Evolutionary conservation across 176 grass and related monocot species (phyloP), one percentile per base, ranked within the genome.

Genomic region (Cenchrus purpureus): DNA sequence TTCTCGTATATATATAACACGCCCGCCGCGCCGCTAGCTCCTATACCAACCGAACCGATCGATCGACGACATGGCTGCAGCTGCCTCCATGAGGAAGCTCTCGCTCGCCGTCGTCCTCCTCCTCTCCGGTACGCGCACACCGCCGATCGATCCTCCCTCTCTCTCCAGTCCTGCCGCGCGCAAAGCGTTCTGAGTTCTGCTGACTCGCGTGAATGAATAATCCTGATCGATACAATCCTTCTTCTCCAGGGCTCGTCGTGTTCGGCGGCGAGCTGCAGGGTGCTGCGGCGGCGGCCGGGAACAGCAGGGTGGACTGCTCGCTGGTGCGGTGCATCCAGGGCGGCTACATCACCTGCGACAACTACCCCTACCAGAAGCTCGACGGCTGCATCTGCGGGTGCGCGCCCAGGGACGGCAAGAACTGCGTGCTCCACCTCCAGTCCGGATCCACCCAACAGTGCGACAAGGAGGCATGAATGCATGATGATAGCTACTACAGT

Each of bases 261-360:
- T 13, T 77, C 22, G 64, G 88, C 22, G 64, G 88, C 32, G 78
- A 71, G 54, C 51, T 34, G 0, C 8, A 9, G 0, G 45, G 45
- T 11, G 83, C 19, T 8, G 71, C 19, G 16, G 78, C 64, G 25
- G 25, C 45, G 9, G 3, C 5, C 44, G 54, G 63, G 16, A 10
- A 20, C 19, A 58, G 55, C 6, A 58, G 7, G 55, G 17, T 58
- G 14, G 62, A 68, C 34, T 84, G 82, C 64, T 70, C 63, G 62
- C 3, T 9, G 16, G 31, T 86, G 4, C 53, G 65, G 46, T 89
- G 88, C 88, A 14, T 82, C 55, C 83, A 86, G 78, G 64, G 45
- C 50, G 88, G 83, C 1, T 69, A 89, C 83, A 89, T 89, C 78
- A 81, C 78, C 71, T 89, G 88, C 80, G 37, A 65, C 12, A 91